Percentiles rank a stretch among this genome's conserved stretches.
Evolutionary conservation across 805 yeast species (phyloP).

Genomic region (Zygosaccharomyces lentus): DNA sequence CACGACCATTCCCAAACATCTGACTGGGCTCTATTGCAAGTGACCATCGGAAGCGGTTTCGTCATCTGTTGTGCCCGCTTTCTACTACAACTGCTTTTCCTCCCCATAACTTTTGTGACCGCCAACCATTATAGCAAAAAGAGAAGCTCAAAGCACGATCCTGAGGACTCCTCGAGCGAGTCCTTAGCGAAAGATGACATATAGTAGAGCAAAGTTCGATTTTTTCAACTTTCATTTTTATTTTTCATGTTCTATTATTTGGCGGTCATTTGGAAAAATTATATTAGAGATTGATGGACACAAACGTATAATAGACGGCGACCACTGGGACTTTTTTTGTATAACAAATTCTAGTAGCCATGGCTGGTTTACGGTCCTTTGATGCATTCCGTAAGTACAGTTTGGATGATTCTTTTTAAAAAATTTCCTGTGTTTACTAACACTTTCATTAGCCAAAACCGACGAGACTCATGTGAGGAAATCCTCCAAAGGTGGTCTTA

Average conservation of each 20-base stretch:
- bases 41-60: slow-evolving; percentile 22
- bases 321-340: neutral
- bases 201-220: neutral
- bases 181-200: slow-evolving; percentile 1
- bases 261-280: neutral
- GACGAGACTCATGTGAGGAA: slow-evolving; percentile 66
- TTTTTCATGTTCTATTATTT: neutral
- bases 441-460: slow-evolving; percentile 49
- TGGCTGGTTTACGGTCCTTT: slow-evolving; percentile 47
- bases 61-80: slow-evolving; percentile 19
- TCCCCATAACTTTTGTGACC: slow-evolving; percentile 13
- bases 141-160: slow-evolving; percentile 4
- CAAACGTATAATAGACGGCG: neutral
- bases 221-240: neutral
- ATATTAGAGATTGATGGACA: neutral
- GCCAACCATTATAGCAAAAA: slow-evolving; percentile 14
- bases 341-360: slow-evolving; percentile 4
- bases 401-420: too few species aligned
- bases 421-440: neutral
- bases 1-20: slow-evolving; percentile 7
- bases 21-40: slow-evolving; percentile 22
- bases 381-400: slow-evolving; percentile 64
- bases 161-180: slow-evolving; percentile 1
- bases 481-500: slow-evolving; percentile 71
- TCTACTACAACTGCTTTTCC: slow-evolving; percentile 13